Percentiles rank a stretch among this genome's conserved stretches.
Evolutionary conservation across 352 stramenopile genomes (phyloP).

Genomic region (Peronospora farinosa): DNA sequence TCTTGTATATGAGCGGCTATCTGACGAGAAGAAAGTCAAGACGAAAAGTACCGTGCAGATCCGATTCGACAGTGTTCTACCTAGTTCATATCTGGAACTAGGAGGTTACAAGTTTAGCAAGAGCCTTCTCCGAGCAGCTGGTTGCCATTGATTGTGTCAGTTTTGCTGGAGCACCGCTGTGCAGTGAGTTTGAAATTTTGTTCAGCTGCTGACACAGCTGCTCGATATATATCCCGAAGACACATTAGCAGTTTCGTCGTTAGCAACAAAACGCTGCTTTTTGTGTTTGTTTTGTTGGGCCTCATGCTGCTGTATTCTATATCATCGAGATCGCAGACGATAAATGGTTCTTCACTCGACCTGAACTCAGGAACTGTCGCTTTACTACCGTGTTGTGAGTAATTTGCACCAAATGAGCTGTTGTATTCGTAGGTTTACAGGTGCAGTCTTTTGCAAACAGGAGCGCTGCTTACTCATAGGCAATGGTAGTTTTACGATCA

Average conservation of each 20-base stretch:
- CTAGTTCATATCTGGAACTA: conserved; percentile 11
- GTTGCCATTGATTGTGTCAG: conserved; percentile 13
- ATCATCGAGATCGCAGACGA: conserved; percentile 37
- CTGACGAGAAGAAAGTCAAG: background rate
- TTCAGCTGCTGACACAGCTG: conserved; percentile 75
- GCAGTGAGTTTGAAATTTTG: conserved; percentile 45
- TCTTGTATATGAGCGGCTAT: background rate
- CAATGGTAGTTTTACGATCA: background rate
- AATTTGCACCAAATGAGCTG: background rate
- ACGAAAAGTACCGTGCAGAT: conserved; percentile 10
- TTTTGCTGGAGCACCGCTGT: background rate
- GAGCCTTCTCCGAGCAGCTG: conserved; percentile 49
- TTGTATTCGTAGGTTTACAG: background rate
- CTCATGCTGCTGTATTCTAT: conserved; percentile 5
- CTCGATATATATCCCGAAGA: conserved; percentile 17
- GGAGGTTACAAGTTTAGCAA: conserved; percentile 43
- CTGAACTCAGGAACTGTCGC: background rate
- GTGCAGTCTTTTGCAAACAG: background rate
- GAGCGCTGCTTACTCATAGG: background rate
- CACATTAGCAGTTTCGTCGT: too few relatives aligned
- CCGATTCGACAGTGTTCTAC: background rate
- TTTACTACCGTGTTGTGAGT: background rate
- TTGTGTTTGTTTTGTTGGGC: background rate
- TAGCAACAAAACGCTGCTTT: background rate
- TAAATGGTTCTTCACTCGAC: background rate